Base-by-base conservation (phyloP, 257 asterid species). In the Cruciata laevipes region DNA sequence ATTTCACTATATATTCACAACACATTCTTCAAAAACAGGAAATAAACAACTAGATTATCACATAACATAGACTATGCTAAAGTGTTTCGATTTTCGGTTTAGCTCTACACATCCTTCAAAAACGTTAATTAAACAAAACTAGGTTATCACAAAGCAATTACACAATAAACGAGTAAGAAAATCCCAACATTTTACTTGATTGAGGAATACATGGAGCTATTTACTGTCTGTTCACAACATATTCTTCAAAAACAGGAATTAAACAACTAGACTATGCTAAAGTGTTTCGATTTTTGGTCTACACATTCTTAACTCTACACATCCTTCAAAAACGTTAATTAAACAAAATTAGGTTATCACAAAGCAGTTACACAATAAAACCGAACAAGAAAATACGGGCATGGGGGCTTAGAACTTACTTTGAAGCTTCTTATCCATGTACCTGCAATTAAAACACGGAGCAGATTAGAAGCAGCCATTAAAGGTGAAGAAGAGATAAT, bases 351-450 rank as follows among this genome's bases (percentile, higher is more conserved):
- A 27, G 30, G 30, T 27, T 27, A 27, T 27, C 30, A 27, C 30
- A 27, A 27, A 27, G 30, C 30, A 27, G 30, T 27, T 27, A 40
- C 49, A 17, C 23, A 66, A 52, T 3, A 12, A 40, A n/a, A 8
- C 9, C 27, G 14, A 31, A 51, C 6, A 30, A 35, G 8, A 12
- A 44, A 14, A 44, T 16, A 27, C 4, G 33, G 7, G 23, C 31
- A 24, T 40, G 14, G 3, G 27, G 68, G 3, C 0, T 44, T 40
- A 73, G 33, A 70, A 73, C 95, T 87, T 73, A 89, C 96, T 89
- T 72, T 87, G 97, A 1, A 88, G 93, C 81, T 91, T 81, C 85
- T 91, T 91, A 91, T 91, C 96, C 97, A 90, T 90, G 81, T 90
- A 90, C 78, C 97, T 90, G 80, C 53, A 62, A 72, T 58, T 20